Base-by-base conservation (phyloP, 2,329 filamentous ascomycete species). In the Truncatella angustata region DNA sequence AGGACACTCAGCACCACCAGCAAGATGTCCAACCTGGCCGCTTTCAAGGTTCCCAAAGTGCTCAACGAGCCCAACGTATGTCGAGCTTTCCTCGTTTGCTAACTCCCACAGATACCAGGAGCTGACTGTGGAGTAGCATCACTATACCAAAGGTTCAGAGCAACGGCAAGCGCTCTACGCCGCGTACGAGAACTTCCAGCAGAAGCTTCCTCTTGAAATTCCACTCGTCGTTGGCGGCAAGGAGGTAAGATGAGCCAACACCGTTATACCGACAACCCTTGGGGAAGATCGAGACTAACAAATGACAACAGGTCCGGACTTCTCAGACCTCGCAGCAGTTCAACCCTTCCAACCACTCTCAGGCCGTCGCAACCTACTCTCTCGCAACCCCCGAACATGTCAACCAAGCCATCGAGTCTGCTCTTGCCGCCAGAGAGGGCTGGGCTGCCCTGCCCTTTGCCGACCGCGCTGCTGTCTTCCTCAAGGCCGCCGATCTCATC, bases 51-150 rank as follows among this genome's bases (percentile, higher is more conserved):
- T 48, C 94, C 94, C 46, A 85, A 85, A 57, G 84, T 97, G 62
- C 77, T 83, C 67, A 99, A 99, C 69, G 94, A 99, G 76, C 91
- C 91, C n/a, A 99, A 97, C 70, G 92, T 96, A 73, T 70, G 90
- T 79, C 30, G 40, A 26, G 20, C 37, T 48, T 49, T 50, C 23
- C 21, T 28, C 11, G 9, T 16, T 16, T 11, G 12, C 2, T 14
- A 18, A 14, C n/a, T 20, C 4, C 11, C 2, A 16, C 10, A 18
- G 37, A 49, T 37, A 2, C 4, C 9, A n/a, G 2, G n/a, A n/a
- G 18, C 36, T 50, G 7, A 50, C 46, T 9, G 10, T 51, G 46
- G 2, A 52, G 52, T 62, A 97, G 91, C 88, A 95, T 76, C 88
- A 93, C 72, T 99, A 96, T 69, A 79, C 80, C 57, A 94, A 94